phyloP scores from a whole-genome alignment of 352 stramenopile species.

The Phytophthora nicotianae region DNA sequence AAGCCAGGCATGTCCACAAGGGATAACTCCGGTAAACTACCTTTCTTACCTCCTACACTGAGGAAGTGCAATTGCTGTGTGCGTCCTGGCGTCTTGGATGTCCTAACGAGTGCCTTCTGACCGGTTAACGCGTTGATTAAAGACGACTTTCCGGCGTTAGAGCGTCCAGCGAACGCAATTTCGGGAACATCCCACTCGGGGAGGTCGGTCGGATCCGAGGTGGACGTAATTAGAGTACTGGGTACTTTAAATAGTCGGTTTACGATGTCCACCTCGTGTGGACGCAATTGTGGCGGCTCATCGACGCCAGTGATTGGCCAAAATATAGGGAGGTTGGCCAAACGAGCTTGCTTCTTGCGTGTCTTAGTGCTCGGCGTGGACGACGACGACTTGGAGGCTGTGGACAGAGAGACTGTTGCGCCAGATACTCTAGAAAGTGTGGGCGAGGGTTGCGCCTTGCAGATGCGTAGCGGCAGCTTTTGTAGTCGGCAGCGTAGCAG shows the following conservation, averaged over 20 bases:
- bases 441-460: neutral
- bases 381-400: neutral
- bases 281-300: slow-evolving; percentile 48
- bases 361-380: slow-evolving; percentile 22
- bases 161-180: slow-evolving; percentile 86
- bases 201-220: slow-evolving; percentile 54
- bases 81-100: slow-evolving; percentile 87
- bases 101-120: slow-evolving; percentile 68
- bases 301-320: slow-evolving; percentile 70
- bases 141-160: slow-evolving; percentile 90
- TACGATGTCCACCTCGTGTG: slow-evolving; percentile 66
- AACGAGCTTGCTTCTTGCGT: slow-evolving; percentile 65
- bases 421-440: neutral
- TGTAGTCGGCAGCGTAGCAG: neutral
- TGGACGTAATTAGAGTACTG: slow-evolving; percentile 76
- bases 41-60: slow-evolving; percentile 77
- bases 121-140: slow-evolving; percentile 86
- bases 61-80: slow-evolving; percentile 86
- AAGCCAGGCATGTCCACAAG: slow-evolving; percentile 90
- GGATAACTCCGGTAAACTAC: slow-evolving; percentile 64
- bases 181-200: slow-evolving; percentile 77
- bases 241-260: slow-evolving; percentile 65
- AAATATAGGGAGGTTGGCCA: slow-evolving; percentile 48
- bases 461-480: neutral
- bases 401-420: neutral